Evolutionary conservation across 2,329 filamentous ascomycete genomes (phyloP).

Genomic region (Phaeosphaeria sp.): DNA sequence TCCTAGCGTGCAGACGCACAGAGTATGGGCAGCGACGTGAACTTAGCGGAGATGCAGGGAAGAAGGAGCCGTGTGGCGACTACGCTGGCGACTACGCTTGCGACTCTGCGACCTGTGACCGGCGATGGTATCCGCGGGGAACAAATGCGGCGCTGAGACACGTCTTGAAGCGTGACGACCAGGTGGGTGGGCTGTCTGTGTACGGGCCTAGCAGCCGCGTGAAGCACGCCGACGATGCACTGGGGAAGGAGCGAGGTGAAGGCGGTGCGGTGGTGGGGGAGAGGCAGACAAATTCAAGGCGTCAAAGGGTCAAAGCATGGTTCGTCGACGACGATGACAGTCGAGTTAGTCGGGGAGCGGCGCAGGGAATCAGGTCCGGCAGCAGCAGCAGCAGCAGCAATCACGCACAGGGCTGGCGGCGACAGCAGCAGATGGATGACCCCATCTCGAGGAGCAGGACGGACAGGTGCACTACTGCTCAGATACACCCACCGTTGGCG

Average conservation of each 20-base stretch:
- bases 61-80: neutral
- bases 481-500: neutral
- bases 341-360: neutral
- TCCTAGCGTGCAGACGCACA: neutral
- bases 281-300: slow-evolving; percentile 2
- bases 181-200: slow-evolving; percentile 2
- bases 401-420: neutral
- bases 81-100: slow-evolving; percentile 7
- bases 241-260: neutral
- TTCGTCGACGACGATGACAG: slow-evolving; percentile 4
- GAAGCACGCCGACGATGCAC: slow-evolving; percentile 1
- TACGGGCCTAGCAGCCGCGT: slow-evolving; percentile 13
- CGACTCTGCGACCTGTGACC: neutral
- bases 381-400: neutral
- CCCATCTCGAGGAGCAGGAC: neutral
- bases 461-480: neutral
- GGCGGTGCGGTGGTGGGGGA: slow-evolving; percentile 7
- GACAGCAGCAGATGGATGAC: neutral
- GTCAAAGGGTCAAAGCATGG: slow-evolving; percentile 15
- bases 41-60: slow-evolving; percentile 1
- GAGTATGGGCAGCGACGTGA: neutral
- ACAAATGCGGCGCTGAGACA: slow-evolving; percentile 6
- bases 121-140: no score
- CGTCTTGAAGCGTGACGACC: slow-evolving; percentile 3
- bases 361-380: slow-evolving; percentile 1